Evolutionary conservation across 1,139 yeast species (phyloP), one percentile per base, ranked within the genome.

Genomic region (Blastobotrys raffinosifermentans): DNA sequence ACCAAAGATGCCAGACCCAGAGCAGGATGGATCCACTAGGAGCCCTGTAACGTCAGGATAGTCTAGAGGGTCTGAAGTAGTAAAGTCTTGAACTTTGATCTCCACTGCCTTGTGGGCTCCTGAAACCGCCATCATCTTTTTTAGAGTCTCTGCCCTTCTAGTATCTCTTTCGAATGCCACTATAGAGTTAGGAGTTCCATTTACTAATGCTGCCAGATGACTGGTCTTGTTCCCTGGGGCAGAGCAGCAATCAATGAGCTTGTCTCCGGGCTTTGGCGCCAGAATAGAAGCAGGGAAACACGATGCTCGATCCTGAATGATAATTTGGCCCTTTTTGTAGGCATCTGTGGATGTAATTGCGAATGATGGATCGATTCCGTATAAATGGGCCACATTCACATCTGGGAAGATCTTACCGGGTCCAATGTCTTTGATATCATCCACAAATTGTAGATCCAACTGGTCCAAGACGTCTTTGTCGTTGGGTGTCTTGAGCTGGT

Each of bases 211-310:
- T 0, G 97, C 96, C 19, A 81, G 66, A 61, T 89, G 97, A 0
- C 97, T 85, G 0, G 99, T 91, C 58, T 91, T 93, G 61, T 91
- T 91, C 4, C 99, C 99, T 1, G 99, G 99, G 0, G 99, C 98
- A 2, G 98, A 87, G 63, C 97, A 89, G 0, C 96, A 84, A 62
- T 91, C 99, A 30, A 91, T 83, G 5, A 87, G 50, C 11, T 37
- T 35, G 40, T 70, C 75, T 3, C 72, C 71, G 10, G 73, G 67
- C 0, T 55, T 45, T 0, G 87, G 81, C 45, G 74, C 68, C 37
- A 91, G 63, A 18, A 93, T 87, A 42, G 77, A 79, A 0, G 94
- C 96, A 0, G 99, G 99, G 55, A 91, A 86, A 58, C 98, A 91
- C 2, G 96, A 87, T 0, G 97, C 96, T 34, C 98, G 68, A 56